These are phyloP conservation scores for Daldinia bambusicola DNA, from an alignment of 495 filamentous ascomycete genomes.

Conservation along the genomic window DNA sequence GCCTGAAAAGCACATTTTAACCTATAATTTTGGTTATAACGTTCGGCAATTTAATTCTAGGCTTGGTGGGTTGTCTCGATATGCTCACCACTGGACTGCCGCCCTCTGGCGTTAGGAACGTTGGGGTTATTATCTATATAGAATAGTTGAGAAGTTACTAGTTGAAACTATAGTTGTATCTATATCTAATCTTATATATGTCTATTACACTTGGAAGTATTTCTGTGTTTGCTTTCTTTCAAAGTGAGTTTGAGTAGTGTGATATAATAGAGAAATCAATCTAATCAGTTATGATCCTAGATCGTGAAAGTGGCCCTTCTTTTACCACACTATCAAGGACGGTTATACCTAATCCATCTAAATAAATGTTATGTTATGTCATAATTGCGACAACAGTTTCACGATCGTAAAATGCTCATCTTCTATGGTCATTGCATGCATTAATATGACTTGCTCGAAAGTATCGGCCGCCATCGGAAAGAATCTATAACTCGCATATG, in stretches of 20 bases:
- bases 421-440: neutral
- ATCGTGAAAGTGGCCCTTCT: no score
- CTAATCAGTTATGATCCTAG: no score
- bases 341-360: neutral
- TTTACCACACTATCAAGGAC: no score
- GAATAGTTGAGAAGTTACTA: no score
- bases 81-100: neutral
- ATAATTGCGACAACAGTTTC: neutral
- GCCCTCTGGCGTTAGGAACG: neutral
- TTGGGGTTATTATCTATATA: no score
- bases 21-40: slow-evolving; percentile 25
- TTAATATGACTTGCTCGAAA: neutral
- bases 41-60: neutral
- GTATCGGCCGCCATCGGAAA: neutral
- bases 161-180: no score
- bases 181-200: no score
- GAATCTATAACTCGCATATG: neutral
- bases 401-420: neutral
- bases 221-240: no score
- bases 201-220: no score
- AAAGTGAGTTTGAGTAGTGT: no score
- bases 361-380: neutral
- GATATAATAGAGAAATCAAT: no score
- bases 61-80: neutral
- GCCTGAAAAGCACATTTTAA: neutral